A percentile compares a stretch with the other conserved stretches of the same genome.
These are phyloP conservation scores for Suhomyces pyralidae DNA, from an alignment of 805 yeast genomes.

Conservation along the genomic window DNA sequence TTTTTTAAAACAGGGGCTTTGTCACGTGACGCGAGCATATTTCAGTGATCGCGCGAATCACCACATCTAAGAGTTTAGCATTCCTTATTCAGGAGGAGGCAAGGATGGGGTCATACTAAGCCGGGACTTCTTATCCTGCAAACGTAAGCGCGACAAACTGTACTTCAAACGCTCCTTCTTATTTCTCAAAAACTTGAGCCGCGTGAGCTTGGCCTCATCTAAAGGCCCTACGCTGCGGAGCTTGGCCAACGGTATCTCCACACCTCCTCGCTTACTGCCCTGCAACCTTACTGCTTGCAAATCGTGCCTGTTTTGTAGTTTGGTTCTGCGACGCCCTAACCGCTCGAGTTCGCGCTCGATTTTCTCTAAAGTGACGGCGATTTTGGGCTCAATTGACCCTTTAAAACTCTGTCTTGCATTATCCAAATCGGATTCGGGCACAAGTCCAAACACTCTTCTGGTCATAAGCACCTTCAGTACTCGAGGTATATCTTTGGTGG, in stretches of 20 bases:
- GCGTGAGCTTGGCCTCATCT: conserved; percentile 34
- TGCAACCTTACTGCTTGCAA: conserved; percentile 40
- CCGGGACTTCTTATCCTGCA: conserved; percentile 15
- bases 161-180: conserved; percentile 46
- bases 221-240: conserved; percentile 17
- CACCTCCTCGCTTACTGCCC: conserved; percentile 12
- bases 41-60: background rate
- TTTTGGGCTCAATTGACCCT: conserved; percentile 41
- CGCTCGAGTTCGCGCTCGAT: conserved; percentile 32
- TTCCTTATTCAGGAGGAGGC: conserved; percentile 10
- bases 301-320: conserved; percentile 35
- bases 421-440: conserved; percentile 47
- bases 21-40: background rate
- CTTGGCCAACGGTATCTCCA: conserved; percentile 9
- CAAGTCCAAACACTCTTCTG: conserved; percentile 46
- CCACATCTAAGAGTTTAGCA: too few relatives aligned
- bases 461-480: conserved; percentile 41
- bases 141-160: conserved; percentile 25
- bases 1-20: background rate
- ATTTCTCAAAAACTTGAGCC: conserved; percentile 37
- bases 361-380: conserved; percentile 26
- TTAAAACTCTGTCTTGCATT: conserved; percentile 38
- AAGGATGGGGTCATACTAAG: conserved; percentile 10
- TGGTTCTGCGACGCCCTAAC: conserved; percentile 29
- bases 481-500: conserved; percentile 40